Evolutionary conservation across 148 eudicot species (phyloP), one percentile per base, ranked within the genome.

Genomic region (Rhododendron simsii): DNA sequence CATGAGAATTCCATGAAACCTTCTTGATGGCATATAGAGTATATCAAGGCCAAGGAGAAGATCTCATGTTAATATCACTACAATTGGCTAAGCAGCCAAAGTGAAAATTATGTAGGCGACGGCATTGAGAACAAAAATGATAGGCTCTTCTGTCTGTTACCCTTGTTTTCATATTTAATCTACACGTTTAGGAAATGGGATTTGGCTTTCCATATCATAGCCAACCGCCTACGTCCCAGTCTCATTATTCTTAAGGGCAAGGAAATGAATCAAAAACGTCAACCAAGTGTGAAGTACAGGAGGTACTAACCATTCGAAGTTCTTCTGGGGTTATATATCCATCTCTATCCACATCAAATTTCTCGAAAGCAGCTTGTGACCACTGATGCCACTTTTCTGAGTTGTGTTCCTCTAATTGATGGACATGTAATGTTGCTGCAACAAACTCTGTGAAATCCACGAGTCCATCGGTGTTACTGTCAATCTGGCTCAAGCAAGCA

Each of bases 391-490:
- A 96, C 88, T 92, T 96, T 80, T 90, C 94, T 11, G 92, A 87
- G 89, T 96, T 92, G 87, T 92, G 95, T 90, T 96, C 98, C 50
- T 96, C 98, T 87, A 96, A 86, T 87, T 96, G 99, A 87, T 94
- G 94, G 87, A 96, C 96, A 78, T 93, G 99, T 81, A 96, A 90
- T 8, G 98, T 92, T 23, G 99, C 99, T 47, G 99, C 96, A 23
- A 96, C 98, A 89, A 96, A 96, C 90, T 96, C 99, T 0, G 92
- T 84, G 88, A 94, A 96, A 92, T 96, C 99, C 80, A 96, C 95
- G 41, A 94, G 90, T 13, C 99, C 99, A 82, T 96, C 99, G 8
- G 99, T 95, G 90, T 96, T 96, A 90, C 94, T 90, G 85, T 96
- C 99, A 35, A 96, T 94, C 99, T 96, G 98, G 45, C 85, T 82